Conservation (phyloP, 805 yeast genomes). For the Kurtzmaniella cleridarum region DNA sequence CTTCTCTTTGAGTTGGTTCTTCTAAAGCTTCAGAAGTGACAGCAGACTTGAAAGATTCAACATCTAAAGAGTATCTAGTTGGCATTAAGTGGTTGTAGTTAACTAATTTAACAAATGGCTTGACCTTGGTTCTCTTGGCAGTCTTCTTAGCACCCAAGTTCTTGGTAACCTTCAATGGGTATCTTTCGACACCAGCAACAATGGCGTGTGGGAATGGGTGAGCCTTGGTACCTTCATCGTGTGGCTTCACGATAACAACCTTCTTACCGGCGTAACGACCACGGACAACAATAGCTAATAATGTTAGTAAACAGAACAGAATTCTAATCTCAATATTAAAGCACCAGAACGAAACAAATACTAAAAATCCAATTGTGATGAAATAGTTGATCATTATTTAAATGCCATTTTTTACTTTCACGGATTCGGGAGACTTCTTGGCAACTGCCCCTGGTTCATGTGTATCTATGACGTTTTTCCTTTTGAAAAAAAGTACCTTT, state of each 20-base stretch:
- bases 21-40: constrained; percentile 90
- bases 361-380: no score
- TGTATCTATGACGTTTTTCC: no score
- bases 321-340: no score
- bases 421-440: no score
- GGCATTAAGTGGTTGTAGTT: constrained; percentile 99
- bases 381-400: no score
- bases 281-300: constrained; percentile 92
- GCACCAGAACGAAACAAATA: no score
- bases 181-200: constrained; percentile 98
- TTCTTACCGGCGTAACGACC: constrained; percentile 99
- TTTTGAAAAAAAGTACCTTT: no score
- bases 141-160: constrained; percentile 92
- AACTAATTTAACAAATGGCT: constrained; percentile 98
- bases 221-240: constrained; percentile 97
- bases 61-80: constrained; percentile 98
- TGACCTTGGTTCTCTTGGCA: constrained; percentile 95
- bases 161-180: constrained; percentile 95
- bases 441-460: no score
- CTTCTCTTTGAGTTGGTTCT: constrained; percentile 98
- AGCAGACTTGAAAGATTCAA: constrained; percentile 88
- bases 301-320: constrained; percentile 37
- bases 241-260: constrained; percentile 97
- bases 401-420: no score
- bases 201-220: constrained; percentile 99